These are phyloP conservation scores for Thinopyrum obtusiflorum DNA, from an alignment of 202 grass and related monocot species.

Conservation along the genomic window DNA sequence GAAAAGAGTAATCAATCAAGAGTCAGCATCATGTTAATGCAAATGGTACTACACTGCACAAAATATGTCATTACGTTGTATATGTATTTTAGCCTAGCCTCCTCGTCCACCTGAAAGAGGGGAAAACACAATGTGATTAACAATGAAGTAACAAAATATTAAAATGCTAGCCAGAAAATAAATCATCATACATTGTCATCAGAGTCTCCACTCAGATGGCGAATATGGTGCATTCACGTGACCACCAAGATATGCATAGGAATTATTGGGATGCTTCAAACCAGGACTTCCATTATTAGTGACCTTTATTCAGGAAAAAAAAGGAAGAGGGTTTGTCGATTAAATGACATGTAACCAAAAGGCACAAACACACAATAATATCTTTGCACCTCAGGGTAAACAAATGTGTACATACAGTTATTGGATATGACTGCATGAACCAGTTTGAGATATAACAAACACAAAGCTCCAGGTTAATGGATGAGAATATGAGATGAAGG, in stretches of 20 bases:
- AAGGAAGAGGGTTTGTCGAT: background rate
- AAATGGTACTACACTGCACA: background rate
- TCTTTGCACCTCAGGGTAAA: background rate
- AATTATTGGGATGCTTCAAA: constrained; percentile 28
- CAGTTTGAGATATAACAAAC: background rate
- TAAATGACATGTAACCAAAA: background rate
- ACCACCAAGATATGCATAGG: constrained; percentile 17
- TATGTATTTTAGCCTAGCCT: background rate
- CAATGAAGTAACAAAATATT: background rate
- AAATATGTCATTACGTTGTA: constrained; percentile 20
- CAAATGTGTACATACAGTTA: background rate
- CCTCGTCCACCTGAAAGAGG: background rate
- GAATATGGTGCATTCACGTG: constrained; percentile 4
- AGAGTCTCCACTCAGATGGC: constrained; percentile 24
- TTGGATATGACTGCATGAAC: background rate
- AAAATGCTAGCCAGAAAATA: background rate
- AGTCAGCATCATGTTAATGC: background rate
- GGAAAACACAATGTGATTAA: background rate
- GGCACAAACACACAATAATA: background rate
- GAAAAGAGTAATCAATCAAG: background rate
- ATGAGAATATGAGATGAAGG: background rate
- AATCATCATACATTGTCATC: constrained; percentile 19
- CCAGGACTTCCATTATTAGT: background rate
- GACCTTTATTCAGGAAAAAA: constrained; percentile 13
- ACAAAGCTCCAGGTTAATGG: background rate